Percentiles rank a stretch among this genome's conserved stretches.
Evolutionary conservation across 1,139 yeast species (phyloP).

Genomic region (Taiozyma onychis): DNA sequence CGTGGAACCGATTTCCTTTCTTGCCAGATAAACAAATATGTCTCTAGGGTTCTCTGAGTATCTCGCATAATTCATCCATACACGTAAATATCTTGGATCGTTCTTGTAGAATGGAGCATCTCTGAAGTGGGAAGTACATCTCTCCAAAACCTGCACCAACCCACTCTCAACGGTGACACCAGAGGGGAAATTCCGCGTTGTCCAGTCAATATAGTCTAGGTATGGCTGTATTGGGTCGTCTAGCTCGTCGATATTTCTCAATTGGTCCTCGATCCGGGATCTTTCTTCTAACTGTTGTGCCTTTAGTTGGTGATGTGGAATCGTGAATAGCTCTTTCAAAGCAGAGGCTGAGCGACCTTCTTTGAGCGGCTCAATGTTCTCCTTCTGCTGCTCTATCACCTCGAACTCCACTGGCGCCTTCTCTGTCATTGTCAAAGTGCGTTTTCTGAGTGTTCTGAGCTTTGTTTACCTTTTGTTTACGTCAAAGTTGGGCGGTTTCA

Average conservation of each 20-base stretch:
- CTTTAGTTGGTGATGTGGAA: slow-evolving; percentile 27
- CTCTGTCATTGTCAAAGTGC: not conserved
- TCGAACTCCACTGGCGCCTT: slow-evolving; percentile 35
- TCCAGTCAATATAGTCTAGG: slow-evolving; percentile 71
- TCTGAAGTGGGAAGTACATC: slow-evolving; percentile 66
- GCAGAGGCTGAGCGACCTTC: slow-evolving; percentile 69
- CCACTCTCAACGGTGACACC: slow-evolving; percentile 68
- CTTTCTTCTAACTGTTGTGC: slow-evolving; percentile 33
- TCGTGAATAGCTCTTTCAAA: slow-evolving; percentile 41
- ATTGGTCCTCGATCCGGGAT: slow-evolving; percentile 35
- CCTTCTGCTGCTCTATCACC: slow-evolving; percentile 66
- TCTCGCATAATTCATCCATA: slow-evolving; percentile 75
- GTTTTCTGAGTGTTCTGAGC: not conserved
- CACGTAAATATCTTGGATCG: slow-evolving; percentile 70
- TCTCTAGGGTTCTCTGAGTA: slow-evolving; percentile 69
- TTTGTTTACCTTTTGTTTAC: not conserved
- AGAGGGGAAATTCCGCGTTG: slow-evolving; percentile 57
- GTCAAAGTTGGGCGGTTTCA: not conserved
- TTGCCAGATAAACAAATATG: slow-evolving; percentile 65
- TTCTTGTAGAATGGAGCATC: slow-evolving; percentile 66
- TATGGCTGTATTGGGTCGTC: slow-evolving; percentile 83
- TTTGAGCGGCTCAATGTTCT: slow-evolving; percentile 64
- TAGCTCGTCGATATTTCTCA: slow-evolving; percentile 46
- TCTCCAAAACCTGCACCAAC: slow-evolving; percentile 57
- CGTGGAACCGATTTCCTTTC: slow-evolving; percentile 65